Base-by-base conservation (phyloP, 2,329 filamentous ascomycete genomes). In the Alternaria alternata region DNA sequence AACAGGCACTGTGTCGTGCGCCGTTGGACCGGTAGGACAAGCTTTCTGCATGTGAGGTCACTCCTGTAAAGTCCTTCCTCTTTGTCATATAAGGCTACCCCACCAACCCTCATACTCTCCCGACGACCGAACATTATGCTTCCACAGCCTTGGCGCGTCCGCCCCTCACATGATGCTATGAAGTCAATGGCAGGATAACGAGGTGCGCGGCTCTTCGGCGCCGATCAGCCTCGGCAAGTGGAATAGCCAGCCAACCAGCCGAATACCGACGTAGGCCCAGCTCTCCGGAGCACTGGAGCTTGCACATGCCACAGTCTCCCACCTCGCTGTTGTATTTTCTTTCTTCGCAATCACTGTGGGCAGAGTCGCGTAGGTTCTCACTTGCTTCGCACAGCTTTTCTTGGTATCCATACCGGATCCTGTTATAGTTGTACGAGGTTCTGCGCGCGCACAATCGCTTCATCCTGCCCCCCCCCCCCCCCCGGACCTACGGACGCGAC, bases 261-360 rank as follows among this genome's bases (percentile, higher is more conserved):
- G 66, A 69, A 61, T 59, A 53, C 63, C 61, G 32, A 36, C 67
- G 70, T 69, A 62, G 47, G 64, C 70, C 67, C 68, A 69, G 68
- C 58, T 65, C 57, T 65, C 62, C 69, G 69, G 69, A 67, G 59
- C 61, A 63, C 66, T 69, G 69, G 69, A 73, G 64, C 65, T 71
- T 68, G 51, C 58, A 71, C 68, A 71, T 72, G 70, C 54, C 49
- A 57, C 60, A 12, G 41, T 62, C 59, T 63, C 57, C 57, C 63
- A 52, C 48, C 51, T 44, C 57, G 42, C 51, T 54, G 54, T 49
- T 52, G 54, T 41, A 54, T 57, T 57, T 66, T 60, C 22, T 6
- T 18, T 36, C 39, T 64, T 26, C 32, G 28, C 42, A 38, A 38
- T 4, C 18, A 43, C 48, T 42, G 52, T 47, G 16, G 28, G 41